phyloP scores from a whole-genome alignment of 1,284 basidiomycete genomes.

The Apiotrichum mycotoxinovorans region DNA sequence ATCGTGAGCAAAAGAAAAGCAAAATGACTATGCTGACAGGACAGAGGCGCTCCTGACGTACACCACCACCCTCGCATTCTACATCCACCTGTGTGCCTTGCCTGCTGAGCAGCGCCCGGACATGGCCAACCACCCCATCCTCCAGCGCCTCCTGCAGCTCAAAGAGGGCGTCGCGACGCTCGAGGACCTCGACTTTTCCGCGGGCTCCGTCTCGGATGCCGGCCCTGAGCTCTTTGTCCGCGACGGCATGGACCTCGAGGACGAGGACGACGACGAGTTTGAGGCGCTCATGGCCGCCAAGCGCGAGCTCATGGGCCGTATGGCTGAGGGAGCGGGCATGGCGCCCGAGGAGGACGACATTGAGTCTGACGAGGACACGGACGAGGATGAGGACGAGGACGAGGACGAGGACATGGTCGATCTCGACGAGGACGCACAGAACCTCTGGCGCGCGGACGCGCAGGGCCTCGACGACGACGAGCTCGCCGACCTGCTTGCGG shows the following conservation, averaged over 20 bases:
- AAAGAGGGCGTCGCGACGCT: constrained; percentile 79
- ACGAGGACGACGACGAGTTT: constrained; percentile 40
- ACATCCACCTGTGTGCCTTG: constrained; percentile 79
- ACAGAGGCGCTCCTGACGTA: constrained; percentile 85
- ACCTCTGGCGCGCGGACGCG: constrained; percentile 28
- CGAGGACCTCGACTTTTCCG: constrained; percentile 71
- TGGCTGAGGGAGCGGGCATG: constrained; percentile 18
- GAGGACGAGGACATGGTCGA: constrained; percentile 46
- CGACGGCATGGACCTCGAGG: constrained; percentile 34
- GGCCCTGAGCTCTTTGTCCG: constrained; percentile 35
- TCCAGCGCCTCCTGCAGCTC: constrained; percentile 75
- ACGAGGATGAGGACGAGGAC: constrained; percentile 28
- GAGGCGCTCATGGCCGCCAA: constrained; percentile 28
- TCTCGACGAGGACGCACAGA: constrained; percentile 37
- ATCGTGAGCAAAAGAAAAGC: constrained; percentile 35
- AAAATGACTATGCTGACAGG: background rate
- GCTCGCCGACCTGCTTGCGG: constrained; percentile 39
- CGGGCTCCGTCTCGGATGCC: constrained; percentile 54
- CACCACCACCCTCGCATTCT: constrained; percentile 85
- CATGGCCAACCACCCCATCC: constrained; percentile 71
- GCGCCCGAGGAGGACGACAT: constrained; percentile 18
- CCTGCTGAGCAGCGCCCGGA: constrained; percentile 59
- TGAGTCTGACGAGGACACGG: constrained; percentile 12
- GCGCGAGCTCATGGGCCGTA: constrained; percentile 24
- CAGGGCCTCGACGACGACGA: constrained; percentile 42